Percentiles rank a stretch among this genome's conserved stretches.
phyloP scores from a whole-genome alignment of 1,284 basidiomycete genomes.

The Ganoderma multipileum region DNA sequence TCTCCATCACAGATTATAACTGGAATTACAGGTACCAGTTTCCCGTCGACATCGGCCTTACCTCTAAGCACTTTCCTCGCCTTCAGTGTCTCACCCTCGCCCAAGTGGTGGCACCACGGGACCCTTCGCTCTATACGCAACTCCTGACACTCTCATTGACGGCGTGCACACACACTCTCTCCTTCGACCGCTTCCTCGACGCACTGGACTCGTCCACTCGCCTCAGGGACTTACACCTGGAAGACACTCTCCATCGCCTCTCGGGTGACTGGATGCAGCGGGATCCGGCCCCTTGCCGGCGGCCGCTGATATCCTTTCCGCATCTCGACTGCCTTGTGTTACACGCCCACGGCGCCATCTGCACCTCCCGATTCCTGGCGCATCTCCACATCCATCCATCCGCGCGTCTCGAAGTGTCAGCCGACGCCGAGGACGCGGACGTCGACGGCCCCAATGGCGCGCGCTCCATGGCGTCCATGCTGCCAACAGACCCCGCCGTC shows the following conservation, averaged over 20 bases:
- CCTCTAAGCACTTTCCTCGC: neutral
- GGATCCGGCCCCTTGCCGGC: neutral
- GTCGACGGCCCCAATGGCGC: too few species aligned
- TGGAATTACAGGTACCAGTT: too few species aligned
- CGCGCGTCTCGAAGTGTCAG: neutral
- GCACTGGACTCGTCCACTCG: neutral
- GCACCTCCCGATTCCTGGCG: neutral
- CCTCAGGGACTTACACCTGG: neutral
- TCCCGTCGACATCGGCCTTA: neutral
- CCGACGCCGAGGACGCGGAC: neutral
- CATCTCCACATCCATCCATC: neutral
- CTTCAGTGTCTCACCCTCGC: neutral
- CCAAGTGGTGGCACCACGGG: neutral
- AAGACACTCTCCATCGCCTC: neutral
- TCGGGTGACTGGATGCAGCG: neutral
- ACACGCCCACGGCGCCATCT: neutral
- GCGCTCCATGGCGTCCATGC: neutral
- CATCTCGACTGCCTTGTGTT: neutral
- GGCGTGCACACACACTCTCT: neutral
- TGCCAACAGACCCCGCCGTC: neutral
- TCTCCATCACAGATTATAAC: too few species aligned
- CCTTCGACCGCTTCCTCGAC: neutral
- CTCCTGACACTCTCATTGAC: neutral
- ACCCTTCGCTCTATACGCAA: neutral
- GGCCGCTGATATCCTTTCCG: neutral